phyloP scores from a whole-genome alignment of 163 green algal genomes.

The Scenedesmus sp. region DNA sequence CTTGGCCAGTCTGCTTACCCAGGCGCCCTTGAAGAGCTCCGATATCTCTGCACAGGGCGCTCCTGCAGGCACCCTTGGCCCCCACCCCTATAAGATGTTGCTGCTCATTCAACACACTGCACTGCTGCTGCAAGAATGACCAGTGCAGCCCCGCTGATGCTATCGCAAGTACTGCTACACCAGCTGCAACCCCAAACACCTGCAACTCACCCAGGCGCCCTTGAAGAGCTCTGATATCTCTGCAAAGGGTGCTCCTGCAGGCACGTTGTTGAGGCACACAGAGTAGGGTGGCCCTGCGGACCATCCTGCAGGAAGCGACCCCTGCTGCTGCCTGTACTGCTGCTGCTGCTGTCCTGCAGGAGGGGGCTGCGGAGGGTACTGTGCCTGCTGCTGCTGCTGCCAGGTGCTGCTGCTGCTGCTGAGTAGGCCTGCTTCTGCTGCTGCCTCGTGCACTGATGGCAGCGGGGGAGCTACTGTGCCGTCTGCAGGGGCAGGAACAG shows the following conservation, averaged over 20 bases:
- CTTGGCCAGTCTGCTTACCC: neutral
- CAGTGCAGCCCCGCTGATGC: no score
- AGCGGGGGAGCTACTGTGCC: neutral
- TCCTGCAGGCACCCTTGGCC: neutral
- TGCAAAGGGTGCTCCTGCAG: neutral
- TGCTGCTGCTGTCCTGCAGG: neutral
- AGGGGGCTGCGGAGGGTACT: neutral
- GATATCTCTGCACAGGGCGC: neutral
- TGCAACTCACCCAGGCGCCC: no score
- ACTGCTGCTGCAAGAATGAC: no score
- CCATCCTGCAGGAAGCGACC: neutral
- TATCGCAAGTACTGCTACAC: no score
- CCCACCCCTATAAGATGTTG: neutral
- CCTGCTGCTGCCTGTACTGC: constrained; percentile 14
- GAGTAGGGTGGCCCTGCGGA: neutral
- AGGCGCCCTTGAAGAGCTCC: constrained; percentile 6
- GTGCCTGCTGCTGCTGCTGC: neutral
- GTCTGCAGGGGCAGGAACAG: neutral
- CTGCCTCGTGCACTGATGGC: neutral
- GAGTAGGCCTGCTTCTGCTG: neutral
- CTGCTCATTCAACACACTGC: no score
- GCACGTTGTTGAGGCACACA: constrained; percentile 9
- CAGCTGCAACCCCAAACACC: no score
- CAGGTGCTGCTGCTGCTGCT: constrained; percentile 2
- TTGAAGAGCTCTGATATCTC: constrained; percentile 2